Conservation (phyloP, 176 grass and related monocot species). For the Chloris gayana region DNA sequence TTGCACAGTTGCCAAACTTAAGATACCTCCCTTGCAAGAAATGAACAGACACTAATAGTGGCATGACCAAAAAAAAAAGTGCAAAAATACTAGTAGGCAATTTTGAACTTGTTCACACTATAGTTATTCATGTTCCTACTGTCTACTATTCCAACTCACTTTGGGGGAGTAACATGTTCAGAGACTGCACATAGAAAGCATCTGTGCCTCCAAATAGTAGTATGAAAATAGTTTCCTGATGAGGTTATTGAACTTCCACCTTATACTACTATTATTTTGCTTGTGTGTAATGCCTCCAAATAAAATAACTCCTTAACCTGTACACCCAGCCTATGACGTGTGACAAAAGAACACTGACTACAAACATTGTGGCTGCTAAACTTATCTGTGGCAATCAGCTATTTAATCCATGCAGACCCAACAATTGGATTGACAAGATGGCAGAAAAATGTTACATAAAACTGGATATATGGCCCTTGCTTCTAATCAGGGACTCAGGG, state of each 20-base stretch:
- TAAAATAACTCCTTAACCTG: neutral
- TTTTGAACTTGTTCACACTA: too few species aligned
- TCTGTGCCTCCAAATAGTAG: too few species aligned
- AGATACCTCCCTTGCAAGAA: conserved; percentile 25
- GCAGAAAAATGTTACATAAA: conserved; percentile 16
- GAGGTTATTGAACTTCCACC: neutral
- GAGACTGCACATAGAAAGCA: neutral
- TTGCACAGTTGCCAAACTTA: neutral
- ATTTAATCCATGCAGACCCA: neutral
- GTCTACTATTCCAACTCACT: neutral
- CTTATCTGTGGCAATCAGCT: neutral
- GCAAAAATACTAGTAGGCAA: too few species aligned
- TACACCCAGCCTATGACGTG: too few species aligned
- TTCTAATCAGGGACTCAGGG: neutral
- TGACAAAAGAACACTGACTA: too few species aligned
- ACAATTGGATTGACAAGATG: neutral
- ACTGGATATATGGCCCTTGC: neutral
- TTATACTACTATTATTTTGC: neutral
- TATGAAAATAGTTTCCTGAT: neutral
- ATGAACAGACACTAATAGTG: neutral
- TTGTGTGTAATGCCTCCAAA: neutral
- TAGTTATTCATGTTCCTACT: neutral
- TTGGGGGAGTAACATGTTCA: neutral
- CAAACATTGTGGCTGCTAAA: too few species aligned
- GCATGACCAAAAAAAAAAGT: neutral